Evolutionary conservation across 176 grass and related monocot species (phyloP).

Genomic region (Hordeum vulgare): MorexV3_pseudomolecules_assembly NC_058519.1:640963889-640964388

Average conservation of each 20-base stretch:
- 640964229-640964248: background rate
- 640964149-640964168: conserved; percentile 3
- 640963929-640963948: conserved; percentile 45
- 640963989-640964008: conserved; percentile 61
- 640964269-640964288: background rate
- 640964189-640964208: conserved; percentile 24
- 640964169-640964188: conserved; percentile 32
- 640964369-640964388: background rate
- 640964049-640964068: background rate
- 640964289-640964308: background rate
- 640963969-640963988: conserved; percentile 54
- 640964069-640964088: conserved; percentile 13
- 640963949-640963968: conserved; percentile 68
- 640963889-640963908: conserved; percentile 37
- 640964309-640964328: background rate
- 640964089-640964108: background rate
- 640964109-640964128: background rate
- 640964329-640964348: no score
- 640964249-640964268: background rate
- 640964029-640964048: background rate
- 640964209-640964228: background rate
- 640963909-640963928: conserved; percentile 38
- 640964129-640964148: conserved; percentile 42
- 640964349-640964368: background rate
- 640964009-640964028: conserved; percentile 43